phyloP scores from a whole-genome alignment of 306 rosid genomes.

The Mimosa bimucronata region DNA sequence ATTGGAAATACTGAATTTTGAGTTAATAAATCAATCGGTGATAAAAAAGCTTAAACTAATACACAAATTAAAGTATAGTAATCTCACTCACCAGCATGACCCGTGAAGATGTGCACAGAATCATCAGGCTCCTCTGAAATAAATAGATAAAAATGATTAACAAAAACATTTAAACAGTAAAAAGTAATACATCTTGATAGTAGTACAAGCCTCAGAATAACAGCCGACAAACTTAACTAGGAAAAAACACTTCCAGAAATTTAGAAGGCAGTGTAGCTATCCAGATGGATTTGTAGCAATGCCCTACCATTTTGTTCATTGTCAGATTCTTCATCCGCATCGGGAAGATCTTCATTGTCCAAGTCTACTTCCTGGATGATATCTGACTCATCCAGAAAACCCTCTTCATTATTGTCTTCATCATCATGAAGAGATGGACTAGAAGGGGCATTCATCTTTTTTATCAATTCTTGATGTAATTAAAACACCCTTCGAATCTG shows the following conservation, averaged over 20 bases:
- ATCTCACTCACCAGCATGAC: slow-evolving; percentile 75
- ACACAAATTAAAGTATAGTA: slow-evolving; percentile 16
- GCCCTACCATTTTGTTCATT: slow-evolving; percentile 23
- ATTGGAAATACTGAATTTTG: slow-evolving; percentile 1
- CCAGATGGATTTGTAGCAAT: neutral
- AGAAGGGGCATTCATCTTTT: slow-evolving; percentile 21
- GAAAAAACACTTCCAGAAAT: slow-evolving; percentile 8
- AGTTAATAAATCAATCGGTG: slow-evolving; percentile 9
- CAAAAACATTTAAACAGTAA: slow-evolving; percentile 4
- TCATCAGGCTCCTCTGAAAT: slow-evolving; percentile 75
- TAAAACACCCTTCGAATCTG: neutral
- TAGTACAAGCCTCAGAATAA: slow-evolving; percentile 14
- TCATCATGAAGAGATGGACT: slow-evolving; percentile 23
- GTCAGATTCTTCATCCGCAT: slow-evolving; percentile 40
- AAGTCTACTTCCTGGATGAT: slow-evolving; percentile 37
- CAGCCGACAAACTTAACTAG: neutral
- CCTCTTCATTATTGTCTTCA: slow-evolving; percentile 33
- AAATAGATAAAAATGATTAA: slow-evolving; percentile 19
- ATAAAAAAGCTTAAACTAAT: neutral
- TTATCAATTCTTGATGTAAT: neutral
- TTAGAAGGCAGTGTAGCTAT: neutral
- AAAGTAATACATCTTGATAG: neutral
- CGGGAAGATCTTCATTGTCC: slow-evolving; percentile 49
- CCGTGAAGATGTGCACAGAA: slow-evolving; percentile 76
- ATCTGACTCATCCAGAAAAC: slow-evolving; percentile 43